Evolutionary conservation across 2,329 filamentous ascomycete species (phyloP), one percentile per base, ranked within the genome.

Genomic region (Chaetothyriales sp.): DNA sequence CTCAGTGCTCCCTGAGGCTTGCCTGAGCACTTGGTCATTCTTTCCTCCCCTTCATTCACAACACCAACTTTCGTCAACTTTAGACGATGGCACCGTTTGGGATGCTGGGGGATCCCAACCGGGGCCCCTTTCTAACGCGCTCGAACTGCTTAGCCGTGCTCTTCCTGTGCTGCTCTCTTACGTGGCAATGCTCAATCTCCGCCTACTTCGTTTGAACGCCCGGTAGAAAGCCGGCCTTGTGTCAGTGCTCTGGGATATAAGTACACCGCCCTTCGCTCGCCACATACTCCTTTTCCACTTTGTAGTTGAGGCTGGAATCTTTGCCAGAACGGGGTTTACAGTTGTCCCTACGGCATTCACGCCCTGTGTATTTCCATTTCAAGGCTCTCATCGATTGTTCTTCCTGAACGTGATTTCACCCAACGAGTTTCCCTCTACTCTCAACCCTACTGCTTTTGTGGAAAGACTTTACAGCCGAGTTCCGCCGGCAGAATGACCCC

Each of bases 181-280:
- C 48, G 19, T 50, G 40, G 28, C 18, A 44, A 50, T 50, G 43
- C 44, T 51, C 43, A 19, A 47, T 51, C 49, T 47, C 49, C 22
- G 44, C 49, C 49, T 15, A 48, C 51, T 54, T 54, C 51, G 48
- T 54, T 54, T 37, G 51, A 51, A 47, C 6, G 51, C 48, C 48
- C 44, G 20, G 51, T 40, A 37, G 22, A 47, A 53, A n/a, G 44
- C 20, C 47, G 51, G 51, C 25, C 20, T 53, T 50, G 18, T 50
- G 44, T 46, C 46, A 29, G 43, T 47, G 18, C 51, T 50, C 48
- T 46, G 6, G 48, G 47, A 50, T 19, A 53, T 53, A 53, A 50
- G 48, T 50, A 50, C 48, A 43, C 48, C 51, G 51, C 20, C 48
- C 48, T 19, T 53, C 51, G 29, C 51, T 53, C 48, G n/a, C 48